Conservation (phyloP, 805 yeast species). For the Hanseniaspora vineae region DNA sequence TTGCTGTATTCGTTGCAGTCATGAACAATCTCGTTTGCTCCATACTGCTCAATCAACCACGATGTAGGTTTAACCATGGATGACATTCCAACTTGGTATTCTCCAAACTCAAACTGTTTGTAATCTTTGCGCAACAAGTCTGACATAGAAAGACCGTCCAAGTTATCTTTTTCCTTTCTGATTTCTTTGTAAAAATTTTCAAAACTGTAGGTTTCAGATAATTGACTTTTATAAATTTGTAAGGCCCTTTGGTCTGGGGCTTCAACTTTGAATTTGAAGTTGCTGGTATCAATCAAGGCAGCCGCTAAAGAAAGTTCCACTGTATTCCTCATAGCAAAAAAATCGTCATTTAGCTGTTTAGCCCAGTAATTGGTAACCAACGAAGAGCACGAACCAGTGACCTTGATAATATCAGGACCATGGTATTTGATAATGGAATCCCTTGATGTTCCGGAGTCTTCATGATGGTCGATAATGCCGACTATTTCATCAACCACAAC, state of each 20-base stretch:
- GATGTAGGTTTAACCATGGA: constrained; percentile 53
- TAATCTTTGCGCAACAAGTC: constrained; percentile 77
- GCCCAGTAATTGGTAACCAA: constrained; percentile 57
- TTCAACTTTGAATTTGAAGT: constrained; percentile 52
- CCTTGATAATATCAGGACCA: constrained; percentile 47
- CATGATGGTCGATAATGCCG: constrained; percentile 82
- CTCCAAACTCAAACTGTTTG: constrained; percentile 44
- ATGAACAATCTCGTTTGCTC: constrained; percentile 11
- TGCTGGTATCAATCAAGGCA: constrained; percentile 61
- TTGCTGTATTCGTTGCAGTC: constrained; percentile 14
- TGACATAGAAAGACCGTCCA: constrained; percentile 41
- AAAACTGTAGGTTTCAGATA: constrained; percentile 9
- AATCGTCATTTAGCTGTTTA: constrained; percentile 7
- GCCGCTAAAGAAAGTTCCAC: constrained; percentile 50
- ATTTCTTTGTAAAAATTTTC: constrained; percentile 23
- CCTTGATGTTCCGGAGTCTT: constrained; percentile 41
- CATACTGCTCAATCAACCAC: constrained; percentile 33
- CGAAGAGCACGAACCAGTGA: constrained; percentile 70
- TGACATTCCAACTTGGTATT: constrained; percentile 53
- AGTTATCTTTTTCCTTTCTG: constrained; percentile 43
- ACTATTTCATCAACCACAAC: constrained; percentile 26
- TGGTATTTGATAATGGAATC: constrained; percentile 23
- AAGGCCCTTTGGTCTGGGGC: constrained; percentile 38
- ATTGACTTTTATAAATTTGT: constrained; percentile 23
- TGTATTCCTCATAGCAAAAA: constrained; percentile 21